phyloP scores from a whole-genome alignment of 306 rosid species.

The Citrullus colocynthis region DNA sequence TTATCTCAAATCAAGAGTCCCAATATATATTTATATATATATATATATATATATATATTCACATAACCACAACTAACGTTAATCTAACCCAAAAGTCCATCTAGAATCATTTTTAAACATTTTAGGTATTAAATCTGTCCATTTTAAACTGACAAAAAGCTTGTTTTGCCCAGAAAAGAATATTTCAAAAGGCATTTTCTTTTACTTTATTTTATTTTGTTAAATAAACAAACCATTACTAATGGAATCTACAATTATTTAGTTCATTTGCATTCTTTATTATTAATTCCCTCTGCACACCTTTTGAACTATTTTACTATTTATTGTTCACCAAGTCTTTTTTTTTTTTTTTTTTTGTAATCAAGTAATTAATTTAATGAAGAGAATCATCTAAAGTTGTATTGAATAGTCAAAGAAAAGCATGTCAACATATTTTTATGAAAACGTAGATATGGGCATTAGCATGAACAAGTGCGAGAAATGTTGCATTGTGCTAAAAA shows the following conservation, averaged over 20 bases:
- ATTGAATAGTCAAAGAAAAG: background rate
- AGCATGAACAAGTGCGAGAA: background rate
- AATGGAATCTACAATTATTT: background rate
- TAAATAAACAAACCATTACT: background rate
- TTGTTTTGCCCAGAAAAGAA: too few species aligned
- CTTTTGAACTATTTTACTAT: background rate
- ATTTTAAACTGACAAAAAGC: too few species aligned
- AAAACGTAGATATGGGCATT: background rate
- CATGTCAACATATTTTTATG: background rate
- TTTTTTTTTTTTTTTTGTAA: background rate
- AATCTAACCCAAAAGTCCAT: too few species aligned
- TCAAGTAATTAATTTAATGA: background rate
- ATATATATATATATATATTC: too few species aligned
- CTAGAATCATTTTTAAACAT: too few species aligned
- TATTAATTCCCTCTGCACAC: background rate
- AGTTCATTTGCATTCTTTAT: background rate
- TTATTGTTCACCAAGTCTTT: background rate
- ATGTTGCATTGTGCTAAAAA: background rate
- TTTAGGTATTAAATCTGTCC: too few species aligned
- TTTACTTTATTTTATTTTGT: too few species aligned
- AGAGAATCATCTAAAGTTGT: background rate
- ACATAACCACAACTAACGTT: too few species aligned
- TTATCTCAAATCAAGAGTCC: too few species aligned
- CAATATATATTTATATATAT: too few species aligned
- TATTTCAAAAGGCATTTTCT: too few species aligned